Percentiles rank a stretch among this genome's conserved stretches.
These are phyloP conservation scores for Misopates orontium DNA, from an alignment of 257 asterid genomes.

Conservation along the genomic window DNA sequence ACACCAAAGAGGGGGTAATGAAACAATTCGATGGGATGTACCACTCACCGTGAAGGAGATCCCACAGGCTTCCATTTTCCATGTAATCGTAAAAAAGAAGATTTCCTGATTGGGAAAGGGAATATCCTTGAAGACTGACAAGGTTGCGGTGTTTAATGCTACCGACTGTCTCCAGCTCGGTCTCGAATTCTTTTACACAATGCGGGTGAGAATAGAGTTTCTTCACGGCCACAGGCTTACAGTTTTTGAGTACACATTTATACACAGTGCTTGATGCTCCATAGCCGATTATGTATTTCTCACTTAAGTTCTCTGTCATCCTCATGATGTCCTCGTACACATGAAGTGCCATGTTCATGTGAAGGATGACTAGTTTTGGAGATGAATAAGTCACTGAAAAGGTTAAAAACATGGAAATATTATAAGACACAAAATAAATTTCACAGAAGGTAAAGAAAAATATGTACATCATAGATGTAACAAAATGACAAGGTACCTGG, in stretches of 20 bases:
- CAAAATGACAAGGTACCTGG: constrained; percentile 55
- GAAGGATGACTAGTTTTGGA: constrained; percentile 90
- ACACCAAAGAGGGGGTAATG: neutral
- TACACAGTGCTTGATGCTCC: constrained; percentile 97
- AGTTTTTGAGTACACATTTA: constrained; percentile 86
- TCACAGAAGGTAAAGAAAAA: neutral
- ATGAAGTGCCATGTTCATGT: constrained; percentile 98
- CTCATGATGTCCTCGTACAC: constrained; percentile 95
- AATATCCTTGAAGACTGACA: constrained; percentile 88
- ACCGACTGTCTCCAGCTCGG: constrained; percentile 89
- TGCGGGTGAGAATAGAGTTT: constrained; percentile 83
- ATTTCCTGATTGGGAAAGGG: constrained; percentile 77
- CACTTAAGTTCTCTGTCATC: constrained; percentile 87
- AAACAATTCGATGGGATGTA: neutral
- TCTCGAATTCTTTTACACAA: constrained; percentile 79
- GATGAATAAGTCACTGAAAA: constrained; percentile 61
- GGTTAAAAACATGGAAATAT: neutral
- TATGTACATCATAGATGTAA: neutral
- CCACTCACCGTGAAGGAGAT: constrained; percentile 78
- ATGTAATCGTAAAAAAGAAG: constrained; percentile 91
- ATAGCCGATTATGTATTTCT: constrained; percentile 77
- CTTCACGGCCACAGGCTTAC: constrained; percentile 90
- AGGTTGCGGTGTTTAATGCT: constrained; percentile 93
- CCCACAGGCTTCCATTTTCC: constrained; percentile 98
- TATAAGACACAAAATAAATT: neutral